Percentiles rank a stretch among this genome's conserved stretches.
Evolutionary conservation across 768 basidiomycete genomes (phyloP).

Genomic region (Psilocybe subaeruginosa): DNA sequence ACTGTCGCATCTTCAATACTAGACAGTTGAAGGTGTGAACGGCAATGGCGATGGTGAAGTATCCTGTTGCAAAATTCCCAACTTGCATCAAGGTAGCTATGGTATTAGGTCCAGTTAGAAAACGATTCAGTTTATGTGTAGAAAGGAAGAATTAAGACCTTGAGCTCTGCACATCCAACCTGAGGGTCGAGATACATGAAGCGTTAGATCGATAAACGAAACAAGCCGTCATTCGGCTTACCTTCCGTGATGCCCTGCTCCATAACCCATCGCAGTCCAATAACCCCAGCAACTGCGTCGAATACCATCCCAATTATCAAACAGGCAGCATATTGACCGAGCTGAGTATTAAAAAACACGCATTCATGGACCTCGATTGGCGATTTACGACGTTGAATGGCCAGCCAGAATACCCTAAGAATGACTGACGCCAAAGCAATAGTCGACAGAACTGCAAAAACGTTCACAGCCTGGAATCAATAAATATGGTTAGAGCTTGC

Average conservation of each 20-base stretch:
- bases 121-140: background rate
- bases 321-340: conserved; percentile 70
- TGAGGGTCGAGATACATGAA: conserved; percentile 20
- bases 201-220: no score
- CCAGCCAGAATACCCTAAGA: conserved; percentile 51
- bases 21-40: conserved; percentile 72
- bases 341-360: conserved; percentile 71
- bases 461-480: conserved; percentile 43
- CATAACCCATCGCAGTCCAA: conserved; percentile 54
- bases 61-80: conserved; percentile 62
- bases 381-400: conserved; percentile 33
- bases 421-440: conserved; percentile 54
- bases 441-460: conserved; percentile 57
- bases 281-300: conserved; percentile 53
- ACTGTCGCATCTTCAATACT: conserved; percentile 57
- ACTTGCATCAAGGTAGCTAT: conserved; percentile 62
- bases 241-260: conserved; percentile 51
- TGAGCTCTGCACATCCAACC: conserved; percentile 58
- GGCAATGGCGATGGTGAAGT: conserved; percentile 67
- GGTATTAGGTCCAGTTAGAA: background rate
- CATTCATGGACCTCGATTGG: conserved; percentile 43
- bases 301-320: conserved; percentile 63
- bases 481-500: background rate
- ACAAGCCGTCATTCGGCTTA: conserved; percentile 23
- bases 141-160: conserved; percentile 44